phyloP scores from a whole-genome alignment of 2,329 filamentous ascomycete species.

The Camillea tinctor region DNA sequence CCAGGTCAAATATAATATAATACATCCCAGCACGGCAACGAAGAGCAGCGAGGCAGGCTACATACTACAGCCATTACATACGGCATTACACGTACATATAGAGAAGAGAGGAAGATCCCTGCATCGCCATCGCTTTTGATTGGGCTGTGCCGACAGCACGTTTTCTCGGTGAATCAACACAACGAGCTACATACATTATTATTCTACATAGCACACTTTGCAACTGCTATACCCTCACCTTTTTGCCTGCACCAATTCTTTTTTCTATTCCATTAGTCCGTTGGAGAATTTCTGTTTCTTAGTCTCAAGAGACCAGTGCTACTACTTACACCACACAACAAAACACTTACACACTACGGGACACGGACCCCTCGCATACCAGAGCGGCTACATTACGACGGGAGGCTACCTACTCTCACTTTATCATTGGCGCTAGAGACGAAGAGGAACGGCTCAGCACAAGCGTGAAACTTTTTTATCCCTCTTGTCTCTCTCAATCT shows the following conservation, averaged over 20 bases:
- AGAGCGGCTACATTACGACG: too few relatives aligned
- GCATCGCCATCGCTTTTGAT: background rate
- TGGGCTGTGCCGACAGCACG: background rate
- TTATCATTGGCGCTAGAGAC: too few relatives aligned
- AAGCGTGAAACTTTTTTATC: too few relatives aligned
- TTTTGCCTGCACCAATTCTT: background rate
- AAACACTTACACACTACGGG: too few relatives aligned
- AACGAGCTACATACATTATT: background rate
- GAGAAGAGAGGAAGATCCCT: background rate
- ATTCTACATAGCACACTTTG: background rate
- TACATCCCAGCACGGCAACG: constrained; percentile 5
- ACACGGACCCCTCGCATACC: too few relatives aligned
- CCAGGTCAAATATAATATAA: constrained; percentile 7
- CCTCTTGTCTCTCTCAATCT: too few relatives aligned
- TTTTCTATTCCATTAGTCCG: too few relatives aligned
- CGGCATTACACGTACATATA: background rate
- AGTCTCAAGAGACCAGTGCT: too few relatives aligned
- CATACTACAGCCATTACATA: background rate
- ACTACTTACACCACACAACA: too few relatives aligned
- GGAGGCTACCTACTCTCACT: too few relatives aligned
- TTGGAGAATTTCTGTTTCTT: too few relatives aligned
- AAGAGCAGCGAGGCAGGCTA: constrained; percentile 8
- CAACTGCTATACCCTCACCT: background rate
- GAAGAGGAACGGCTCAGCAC: too few relatives aligned
- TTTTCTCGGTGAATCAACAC: background rate